Evolutionary conservation across 257 asterid species (phyloP).

Genomic region (Plantago major): DNA sequence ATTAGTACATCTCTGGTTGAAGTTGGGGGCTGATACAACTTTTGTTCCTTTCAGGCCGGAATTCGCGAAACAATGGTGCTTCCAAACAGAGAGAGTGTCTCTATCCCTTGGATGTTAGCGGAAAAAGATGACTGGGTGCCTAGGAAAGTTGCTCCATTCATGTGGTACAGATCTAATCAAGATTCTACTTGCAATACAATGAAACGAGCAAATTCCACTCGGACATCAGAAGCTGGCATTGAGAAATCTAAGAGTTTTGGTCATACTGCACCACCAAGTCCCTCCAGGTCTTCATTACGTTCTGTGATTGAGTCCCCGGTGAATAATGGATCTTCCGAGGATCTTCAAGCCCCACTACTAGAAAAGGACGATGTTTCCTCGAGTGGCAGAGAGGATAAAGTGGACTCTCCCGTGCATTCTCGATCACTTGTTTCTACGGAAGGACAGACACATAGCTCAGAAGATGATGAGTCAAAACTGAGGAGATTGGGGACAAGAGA

Average conservation of each 20-base stretch:
- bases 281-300: conserved; percentile 29
- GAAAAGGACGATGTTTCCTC: conserved; percentile 30
- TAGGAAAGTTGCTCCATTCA: conserved; percentile 64
- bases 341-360: conserved; percentile 41
- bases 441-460: conserved; percentile 32
- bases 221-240: conserved; percentile 23
- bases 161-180: conserved; percentile 54
- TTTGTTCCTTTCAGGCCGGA: conserved; percentile 55
- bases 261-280: conserved; percentile 21
- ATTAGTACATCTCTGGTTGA: conserved; percentile 6
- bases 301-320: conserved; percentile 21
- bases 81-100: conserved; percentile 67
- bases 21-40: conserved; percentile 9
- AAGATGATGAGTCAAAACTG: conserved; percentile 44
- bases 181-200: conserved; percentile 35
- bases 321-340: conserved; percentile 26
- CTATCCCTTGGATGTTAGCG: conserved; percentile 82
- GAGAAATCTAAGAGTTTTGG: conserved; percentile 27
- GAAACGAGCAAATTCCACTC: conserved; percentile 32
- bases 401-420: conserved; percentile 24
- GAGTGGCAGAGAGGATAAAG: conserved; percentile 30
- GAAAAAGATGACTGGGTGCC: conserved; percentile 95
- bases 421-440: conserved; percentile 29
- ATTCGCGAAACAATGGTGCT: conserved; percentile 82
- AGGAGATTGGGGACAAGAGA: conserved; percentile 59